These are phyloP conservation scores for Vaccinium vitisidaea DNA, from an alignment of 148 eudicot species.

Conservation along the genomic window DNA sequence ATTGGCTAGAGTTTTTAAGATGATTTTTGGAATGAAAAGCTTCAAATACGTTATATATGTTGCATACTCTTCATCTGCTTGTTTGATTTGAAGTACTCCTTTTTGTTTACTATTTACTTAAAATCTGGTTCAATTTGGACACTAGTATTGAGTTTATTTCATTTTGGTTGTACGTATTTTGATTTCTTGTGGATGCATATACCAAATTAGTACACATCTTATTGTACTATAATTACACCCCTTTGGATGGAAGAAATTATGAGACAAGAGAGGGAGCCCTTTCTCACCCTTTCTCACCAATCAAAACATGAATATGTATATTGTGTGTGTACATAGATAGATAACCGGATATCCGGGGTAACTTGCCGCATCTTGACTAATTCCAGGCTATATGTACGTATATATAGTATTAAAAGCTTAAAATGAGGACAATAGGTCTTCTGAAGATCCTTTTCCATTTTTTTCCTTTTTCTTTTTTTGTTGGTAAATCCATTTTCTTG, in stretches of 20 bases:
- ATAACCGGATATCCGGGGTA: no score
- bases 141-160: neutral
- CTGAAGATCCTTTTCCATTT: neutral
- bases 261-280: no score
- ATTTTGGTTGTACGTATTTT: neutral
- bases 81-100: neutral
- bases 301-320: no score
- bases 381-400: no score
- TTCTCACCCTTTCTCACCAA: no score
- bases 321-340: no score
- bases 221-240: neutral
- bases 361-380: no score
- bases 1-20: neutral
- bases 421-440: neutral
- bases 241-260: no score
- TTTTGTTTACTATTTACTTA: neutral
- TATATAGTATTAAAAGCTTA: no score
- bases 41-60: neutral
- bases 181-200: neutral
- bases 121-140: neutral
- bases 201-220: neutral
- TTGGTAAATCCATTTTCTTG: neutral
- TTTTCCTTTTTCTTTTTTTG: neutral
- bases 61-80: neutral
- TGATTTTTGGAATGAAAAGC: neutral